Percentiles rank a stretch among this genome's conserved stretches.
phyloP scores from a whole-genome alignment of 768 basidiomycete genomes.

The Panellus pusillus region DNA sequence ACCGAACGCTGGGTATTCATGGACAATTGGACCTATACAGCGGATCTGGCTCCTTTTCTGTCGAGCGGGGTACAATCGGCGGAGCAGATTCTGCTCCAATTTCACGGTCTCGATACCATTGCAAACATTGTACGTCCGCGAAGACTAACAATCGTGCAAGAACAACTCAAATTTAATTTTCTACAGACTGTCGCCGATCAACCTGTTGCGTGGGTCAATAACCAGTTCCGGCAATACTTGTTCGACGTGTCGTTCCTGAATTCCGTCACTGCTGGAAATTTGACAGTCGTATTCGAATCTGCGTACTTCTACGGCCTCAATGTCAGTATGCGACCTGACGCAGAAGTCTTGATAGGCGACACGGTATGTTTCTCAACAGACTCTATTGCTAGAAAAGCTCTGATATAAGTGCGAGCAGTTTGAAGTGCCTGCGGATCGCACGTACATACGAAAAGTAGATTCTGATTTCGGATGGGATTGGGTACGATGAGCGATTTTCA shows the following conservation, averaged over 20 bases:
- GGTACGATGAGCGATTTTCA: conserved; percentile 29
- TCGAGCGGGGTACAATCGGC: conserved; percentile 21
- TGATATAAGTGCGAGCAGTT: conserved; percentile 34
- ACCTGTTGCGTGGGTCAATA: conserved; percentile 57
- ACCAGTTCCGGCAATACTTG: conserved; percentile 55
- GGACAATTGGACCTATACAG: conserved; percentile 62
- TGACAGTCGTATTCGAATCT: conserved; percentile 54
- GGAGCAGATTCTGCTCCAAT: conserved; percentile 43
- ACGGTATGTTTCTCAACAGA: conserved; percentile 27
- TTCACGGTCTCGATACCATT: conserved; percentile 58
- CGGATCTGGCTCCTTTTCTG: conserved; percentile 48
- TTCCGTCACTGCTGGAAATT: conserved; percentile 31
- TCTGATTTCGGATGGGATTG: conserved; percentile 67
- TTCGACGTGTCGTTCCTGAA: conserved; percentile 51
- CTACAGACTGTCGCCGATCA: conserved; percentile 48
- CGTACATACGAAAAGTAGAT: conserved; percentile 50
- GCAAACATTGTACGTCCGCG: conserved; percentile 47
- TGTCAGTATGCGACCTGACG: conserved; percentile 48
- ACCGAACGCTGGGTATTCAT: conserved; percentile 55
- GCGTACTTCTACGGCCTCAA: conserved; percentile 55
- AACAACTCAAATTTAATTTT: not conserved
- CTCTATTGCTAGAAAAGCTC: not conserved
- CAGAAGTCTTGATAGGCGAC: conserved; percentile 39
- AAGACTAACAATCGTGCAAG: not conserved
- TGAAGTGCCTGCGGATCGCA: conserved; percentile 49